Base-by-base conservation (phyloP, 352 stramenopile species). In the Phytophthora cajani region DNA sequence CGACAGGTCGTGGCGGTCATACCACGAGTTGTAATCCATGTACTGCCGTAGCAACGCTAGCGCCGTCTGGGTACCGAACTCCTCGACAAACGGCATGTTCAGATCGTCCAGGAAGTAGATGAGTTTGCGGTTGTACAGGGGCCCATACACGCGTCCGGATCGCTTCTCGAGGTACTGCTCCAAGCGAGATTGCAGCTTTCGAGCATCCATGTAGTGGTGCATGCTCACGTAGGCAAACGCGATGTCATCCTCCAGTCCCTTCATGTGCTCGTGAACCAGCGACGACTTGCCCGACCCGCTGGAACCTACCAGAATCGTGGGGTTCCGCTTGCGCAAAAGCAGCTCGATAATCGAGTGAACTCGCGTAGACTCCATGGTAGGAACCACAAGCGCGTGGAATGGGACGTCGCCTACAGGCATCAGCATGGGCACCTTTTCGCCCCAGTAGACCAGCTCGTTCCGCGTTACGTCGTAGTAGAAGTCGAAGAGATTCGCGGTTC, bases 21-120 rank as follows among this genome's bases (percentile, higher is more conserved):
- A 98, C 92, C 92, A 98, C 19, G 86, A 82, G 12, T 80, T 78
- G 61, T 98, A 97, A 62, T 98, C 94, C 78, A 98, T 96, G 67
- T 90, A 95, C 69, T 98, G 93, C 2, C 94, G 81, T 40, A 98
- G 58, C 16, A 98, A 73, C 1, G 91, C 92, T 7, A 97, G 81
- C 0, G 93, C 81, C 0, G 93, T 97, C 59, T 98, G 94, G 2
- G 93, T 97, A 8, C 92, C 93, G 64, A 97, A 98, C 36, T 82
- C 70, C 62, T 98, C 93, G 0, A 92, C 76, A 21, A 80, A 82
- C 2, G 93, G 90, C 89, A 98, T 95, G 65, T 98, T 98, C 14
- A 98, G 58, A 58, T 98, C 92, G 64, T 98, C 92, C 1, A 98
- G 68, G 51, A 97, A 98, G 58, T 96, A 97, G 11, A 97, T 73